These are phyloP conservation scores for Tulasnella sp. DNA, from an alignment of 768 basidiomycete genomes.

Conservation along the genomic window DNA sequence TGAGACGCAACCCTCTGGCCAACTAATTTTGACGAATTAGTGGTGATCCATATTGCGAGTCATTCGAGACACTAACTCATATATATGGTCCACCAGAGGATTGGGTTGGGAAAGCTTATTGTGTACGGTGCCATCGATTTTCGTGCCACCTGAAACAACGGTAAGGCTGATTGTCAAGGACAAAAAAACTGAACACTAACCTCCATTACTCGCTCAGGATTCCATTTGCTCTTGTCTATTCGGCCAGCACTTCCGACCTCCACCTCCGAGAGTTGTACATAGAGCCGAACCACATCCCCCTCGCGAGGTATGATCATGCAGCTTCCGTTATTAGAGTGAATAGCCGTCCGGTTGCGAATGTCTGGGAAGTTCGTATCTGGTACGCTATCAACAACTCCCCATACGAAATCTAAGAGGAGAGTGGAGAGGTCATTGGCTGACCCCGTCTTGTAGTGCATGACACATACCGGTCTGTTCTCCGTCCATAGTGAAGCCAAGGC, in stretches of 20 bases:
- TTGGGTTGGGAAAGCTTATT: slow-evolving; percentile 34
- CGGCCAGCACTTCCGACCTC: slow-evolving; percentile 37
- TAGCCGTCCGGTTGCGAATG: slow-evolving; percentile 46
- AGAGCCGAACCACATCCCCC: slow-evolving; percentile 39
- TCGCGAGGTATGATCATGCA: slow-evolving; percentile 61
- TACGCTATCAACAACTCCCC: slow-evolving; percentile 67
- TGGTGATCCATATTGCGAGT: neutral
- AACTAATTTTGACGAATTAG: slow-evolving; percentile 29
- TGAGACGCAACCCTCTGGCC: slow-evolving; percentile 60
- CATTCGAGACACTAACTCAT: slow-evolving; percentile 33
- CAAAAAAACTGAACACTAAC: slow-evolving; percentile 24
- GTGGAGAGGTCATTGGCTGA: neutral
- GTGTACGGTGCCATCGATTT: slow-evolving; percentile 45
- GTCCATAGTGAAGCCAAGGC: slow-evolving; percentile 52
- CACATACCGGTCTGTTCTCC: slow-evolving; percentile 47
- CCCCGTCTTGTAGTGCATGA: neutral
- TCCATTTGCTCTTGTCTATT: slow-evolving; percentile 40
- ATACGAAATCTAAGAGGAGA: slow-evolving; percentile 43
- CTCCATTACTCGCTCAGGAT: slow-evolving; percentile 39
- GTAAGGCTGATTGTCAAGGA: neutral
- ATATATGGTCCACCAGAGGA: slow-evolving; percentile 66
- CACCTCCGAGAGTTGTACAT: slow-evolving; percentile 48
- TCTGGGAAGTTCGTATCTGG: slow-evolving; percentile 70
- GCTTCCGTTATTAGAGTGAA: slow-evolving; percentile 58
- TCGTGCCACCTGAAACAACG: slow-evolving; percentile 34